phyloP scores from a whole-genome alignment of 2,329 filamentous ascomycete species.

The Colletotrichum theobromicola region DNA sequence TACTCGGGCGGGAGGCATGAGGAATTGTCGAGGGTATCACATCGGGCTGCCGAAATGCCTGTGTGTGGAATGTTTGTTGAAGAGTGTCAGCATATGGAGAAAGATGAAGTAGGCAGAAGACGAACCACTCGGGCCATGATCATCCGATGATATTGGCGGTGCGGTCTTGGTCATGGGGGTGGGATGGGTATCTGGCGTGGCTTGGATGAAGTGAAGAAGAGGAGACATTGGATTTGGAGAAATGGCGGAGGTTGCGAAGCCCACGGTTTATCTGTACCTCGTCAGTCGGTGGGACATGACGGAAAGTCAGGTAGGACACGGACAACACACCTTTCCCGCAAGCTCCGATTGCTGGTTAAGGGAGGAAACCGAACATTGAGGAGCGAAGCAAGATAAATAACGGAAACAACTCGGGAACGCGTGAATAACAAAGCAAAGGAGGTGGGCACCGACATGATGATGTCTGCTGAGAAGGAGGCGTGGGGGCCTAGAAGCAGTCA shows the following conservation, averaged over 20 bases:
- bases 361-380: neutral
- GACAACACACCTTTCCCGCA: neutral
- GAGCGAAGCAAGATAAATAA: neutral
- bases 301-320: neutral
- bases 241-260: neutral
- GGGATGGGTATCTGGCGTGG: neutral
- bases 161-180: neutral
- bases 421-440: neutral
- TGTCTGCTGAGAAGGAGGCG: neutral
- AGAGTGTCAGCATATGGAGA: neutral
- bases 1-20: neutral
- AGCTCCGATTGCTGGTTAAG: neutral
- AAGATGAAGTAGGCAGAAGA: neutral
- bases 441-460: neutral
- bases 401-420: neutral
- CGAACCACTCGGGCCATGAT: neutral
- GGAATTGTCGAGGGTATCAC: neutral
- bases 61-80: neutral
- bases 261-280: neutral
- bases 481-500: neutral
- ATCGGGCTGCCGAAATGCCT: neutral
- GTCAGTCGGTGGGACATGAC: neutral
- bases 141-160: neutral
- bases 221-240: neutral
- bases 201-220: neutral